A percentile compares a stretch with the other conserved stretches of the same genome.
Conservation (phyloP, 2,329 filamentous ascomycete genomes). For the Cyphellophora europaea region DNA sequence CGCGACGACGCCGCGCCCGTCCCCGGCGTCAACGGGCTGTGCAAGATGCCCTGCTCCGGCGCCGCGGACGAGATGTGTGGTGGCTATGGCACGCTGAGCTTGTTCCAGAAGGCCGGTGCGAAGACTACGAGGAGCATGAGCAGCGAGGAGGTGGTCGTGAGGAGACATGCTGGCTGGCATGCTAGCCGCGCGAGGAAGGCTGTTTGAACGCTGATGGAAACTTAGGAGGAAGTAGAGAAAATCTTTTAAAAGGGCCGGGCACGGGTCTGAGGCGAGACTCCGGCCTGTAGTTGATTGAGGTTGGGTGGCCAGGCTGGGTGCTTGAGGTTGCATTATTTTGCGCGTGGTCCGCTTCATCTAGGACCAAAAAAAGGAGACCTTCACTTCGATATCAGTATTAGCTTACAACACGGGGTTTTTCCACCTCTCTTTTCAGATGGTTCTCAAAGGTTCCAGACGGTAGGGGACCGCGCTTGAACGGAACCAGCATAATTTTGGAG, state of each 20-base stretch:
- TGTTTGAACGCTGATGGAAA: no score
- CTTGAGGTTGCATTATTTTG: not conserved
- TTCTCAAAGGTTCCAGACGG: no score
- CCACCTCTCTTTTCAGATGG: no score
- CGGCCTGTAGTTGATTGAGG: not conserved
- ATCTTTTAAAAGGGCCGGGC: not conserved
- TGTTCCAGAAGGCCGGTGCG: slow-evolving; percentile 9
- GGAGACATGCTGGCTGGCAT: slow-evolving; percentile 7
- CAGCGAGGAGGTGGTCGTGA: no score
- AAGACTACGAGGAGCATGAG: slow-evolving; percentile 2
- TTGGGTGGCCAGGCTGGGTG: not conserved
- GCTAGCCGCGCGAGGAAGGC: no score
- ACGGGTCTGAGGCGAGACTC: not conserved
- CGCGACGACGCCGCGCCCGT: slow-evolving; percentile 15
- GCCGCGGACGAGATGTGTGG: slow-evolving; percentile 42
- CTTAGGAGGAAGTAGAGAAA: no score
- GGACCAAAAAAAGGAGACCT: no score
- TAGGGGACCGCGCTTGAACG: no score
- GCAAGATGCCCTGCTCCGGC: slow-evolving; percentile 27
- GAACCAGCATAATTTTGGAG: no score
- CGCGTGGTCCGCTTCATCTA: not conserved
- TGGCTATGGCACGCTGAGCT: slow-evolving; percentile 24
- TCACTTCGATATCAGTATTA: no score
- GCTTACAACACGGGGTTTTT: no score
- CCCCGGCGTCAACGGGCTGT: slow-evolving; percentile 17